phyloP scores from a whole-genome alignment of 495 filamentous ascomycete species.

The Aspergillus sclerotioniger region DNA sequence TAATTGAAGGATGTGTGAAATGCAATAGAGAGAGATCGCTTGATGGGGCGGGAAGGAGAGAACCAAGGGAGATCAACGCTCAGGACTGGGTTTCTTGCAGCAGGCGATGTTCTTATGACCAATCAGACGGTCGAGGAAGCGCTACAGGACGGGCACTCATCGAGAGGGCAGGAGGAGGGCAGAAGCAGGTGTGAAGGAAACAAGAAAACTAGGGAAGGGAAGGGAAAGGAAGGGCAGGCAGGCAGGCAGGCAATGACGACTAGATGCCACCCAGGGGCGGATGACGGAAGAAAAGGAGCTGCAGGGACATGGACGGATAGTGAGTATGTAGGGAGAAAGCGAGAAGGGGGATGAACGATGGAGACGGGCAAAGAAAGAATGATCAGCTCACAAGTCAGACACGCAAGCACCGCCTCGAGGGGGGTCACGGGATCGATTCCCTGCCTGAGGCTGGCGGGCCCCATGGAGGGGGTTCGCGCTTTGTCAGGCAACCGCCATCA shows the following conservation, averaged over 20 bases:
- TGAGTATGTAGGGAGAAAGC: not conserved
- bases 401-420: constrained; percentile 11
- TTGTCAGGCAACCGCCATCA: constrained; percentile 13
- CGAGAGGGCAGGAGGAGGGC: constrained; percentile 27
- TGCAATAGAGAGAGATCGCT: not conserved
- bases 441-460: constrained; percentile 17
- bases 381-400: not conserved
- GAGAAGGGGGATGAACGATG: constrained; percentile 1
- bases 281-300: constrained; percentile 15
- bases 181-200: constrained; percentile 12
- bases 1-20: constrained; percentile 26
- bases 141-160: constrained; percentile 36
- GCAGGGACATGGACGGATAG: constrained; percentile 14
- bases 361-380: constrained; percentile 1
- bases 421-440: constrained; percentile 17
- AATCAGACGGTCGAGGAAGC: constrained; percentile 39
- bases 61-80: not conserved
- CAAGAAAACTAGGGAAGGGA: constrained; percentile 17
- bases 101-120: constrained; percentile 28
- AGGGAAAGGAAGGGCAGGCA: too few relatives aligned
- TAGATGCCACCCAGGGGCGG: constrained; percentile 6
- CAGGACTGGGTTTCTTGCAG: constrained; percentile 21
- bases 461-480: not conserved
- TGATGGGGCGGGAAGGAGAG: not conserved
- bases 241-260: not conserved